These are phyloP conservation scores for Suhomyces ambrosiae DNA, from an alignment of 1,139 yeast species.

Conservation along the genomic window DNA sequence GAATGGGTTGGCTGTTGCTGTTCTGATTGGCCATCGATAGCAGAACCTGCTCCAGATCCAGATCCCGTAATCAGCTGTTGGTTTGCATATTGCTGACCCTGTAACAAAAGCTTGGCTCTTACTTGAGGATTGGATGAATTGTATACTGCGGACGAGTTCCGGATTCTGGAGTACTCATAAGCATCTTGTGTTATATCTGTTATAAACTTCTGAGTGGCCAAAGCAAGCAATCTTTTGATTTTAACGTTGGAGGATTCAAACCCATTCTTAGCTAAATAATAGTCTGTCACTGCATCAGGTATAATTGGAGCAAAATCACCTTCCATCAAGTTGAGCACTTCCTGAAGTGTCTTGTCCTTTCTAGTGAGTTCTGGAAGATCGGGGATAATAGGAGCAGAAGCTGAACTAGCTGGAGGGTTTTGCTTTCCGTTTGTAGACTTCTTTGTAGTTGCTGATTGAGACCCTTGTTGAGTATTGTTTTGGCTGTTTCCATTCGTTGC, in stretches of 20 bases:
- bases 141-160: conserved; percentile 81
- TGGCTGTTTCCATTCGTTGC: not conserved
- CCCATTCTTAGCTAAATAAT: conserved; percentile 86
- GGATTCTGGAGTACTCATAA: conserved; percentile 88
- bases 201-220: conserved; percentile 94
- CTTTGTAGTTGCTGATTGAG: conserved; percentile 1
- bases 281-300: conserved; percentile 98
- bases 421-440: conserved; percentile 2
- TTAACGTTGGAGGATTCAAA: conserved; percentile 78
- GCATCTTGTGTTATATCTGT: conserved; percentile 97
- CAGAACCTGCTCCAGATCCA: conserved; percentile 40
- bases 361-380: conserved; percentile 73
- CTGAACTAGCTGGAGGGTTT: conserved; percentile 9
- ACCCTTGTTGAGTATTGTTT: not conserved
- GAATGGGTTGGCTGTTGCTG: conserved; percentile 37
- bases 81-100: conserved; percentile 61
- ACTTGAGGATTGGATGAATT: conserved; percentile 85
- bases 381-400: conserved; percentile 26
- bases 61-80: conserved; percentile 46
- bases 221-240: conserved; percentile 81
- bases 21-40: conserved; percentile 39
- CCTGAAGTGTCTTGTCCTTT: conserved; percentile 85
- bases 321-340: conserved; percentile 85
- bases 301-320: conserved; percentile 90
- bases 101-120: conserved; percentile 75